Base-by-base conservation (phyloP, 2,329 filamentous ascomycete genomes). In the Epichloe typhina region DNA sequence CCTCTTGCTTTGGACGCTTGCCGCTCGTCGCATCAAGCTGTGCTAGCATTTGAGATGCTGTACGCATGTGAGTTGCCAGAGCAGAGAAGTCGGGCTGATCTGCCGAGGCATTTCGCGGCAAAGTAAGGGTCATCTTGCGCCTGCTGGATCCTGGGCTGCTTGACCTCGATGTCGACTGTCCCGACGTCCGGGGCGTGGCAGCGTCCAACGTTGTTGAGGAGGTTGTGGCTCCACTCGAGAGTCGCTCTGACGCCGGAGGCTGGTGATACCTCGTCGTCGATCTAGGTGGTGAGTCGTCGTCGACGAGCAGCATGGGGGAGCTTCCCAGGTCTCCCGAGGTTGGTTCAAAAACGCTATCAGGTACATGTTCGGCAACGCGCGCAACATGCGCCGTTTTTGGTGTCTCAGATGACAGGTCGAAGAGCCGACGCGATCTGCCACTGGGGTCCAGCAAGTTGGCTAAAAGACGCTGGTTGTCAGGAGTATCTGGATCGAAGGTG, bases 321-420 rank as follows among this genome's bases (percentile, higher is more conserved):
- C 81, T 87, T 41, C 85, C 83, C 33, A 93, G 69, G 62, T 93
- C 87, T 38, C 87, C 87, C 37, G 79, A 86, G 0, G 78, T 77
- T n/a, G 87, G 87, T 66, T 93, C 87, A 61, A 93, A 88, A 21
- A 91, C 86, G 60, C 86, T 91, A 59, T 91, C 87, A 2, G 75
- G 63, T 9, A 68, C 62, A 2, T 70, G 66, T 40, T 78, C 75
- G 0, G 69, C 59, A 0, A 64, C 60, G 37, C 67, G 69, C 11
- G 72, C 67, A 1, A 60, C 63, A 56, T 59, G 67, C 54, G 61
- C 70, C 63, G 69, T 71, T 60, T 66, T 76, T 53, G 84, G 80
- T 2, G 83, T 76, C 57, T 91, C 86, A 0, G 84, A 67, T 0
- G 63, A 80, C 40, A 86, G 66, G 58, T 86, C 82, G 57, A 86